A percentile compares a stretch with the other conserved stretches of the same genome.
Conservation (phyloP, 1,284 basidiomycete species). For the Peniophora sp. region DNA sequence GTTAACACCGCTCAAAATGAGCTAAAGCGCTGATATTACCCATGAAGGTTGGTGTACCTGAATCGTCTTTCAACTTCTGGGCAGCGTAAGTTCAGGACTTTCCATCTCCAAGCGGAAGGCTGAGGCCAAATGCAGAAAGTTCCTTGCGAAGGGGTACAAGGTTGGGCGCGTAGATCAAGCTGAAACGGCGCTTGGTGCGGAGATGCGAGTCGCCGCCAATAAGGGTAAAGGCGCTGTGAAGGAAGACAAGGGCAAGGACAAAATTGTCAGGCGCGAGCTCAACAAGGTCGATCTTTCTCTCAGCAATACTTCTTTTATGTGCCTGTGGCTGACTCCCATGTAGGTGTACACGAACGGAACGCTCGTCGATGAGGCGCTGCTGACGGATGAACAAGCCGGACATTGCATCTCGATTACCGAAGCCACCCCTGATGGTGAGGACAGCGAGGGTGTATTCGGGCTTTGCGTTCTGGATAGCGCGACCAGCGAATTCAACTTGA, state of each 20-base stretch:
- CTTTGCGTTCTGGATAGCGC: constrained; percentile 94
- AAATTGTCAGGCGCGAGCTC: constrained; percentile 70
- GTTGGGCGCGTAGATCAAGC: constrained; percentile 96
- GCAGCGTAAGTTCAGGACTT: constrained; percentile 57
- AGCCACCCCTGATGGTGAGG: constrained; percentile 26
- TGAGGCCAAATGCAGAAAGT: constrained; percentile 43
- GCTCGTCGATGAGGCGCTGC: constrained; percentile 83
- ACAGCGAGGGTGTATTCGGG: constrained; percentile 65
- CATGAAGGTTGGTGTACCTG: constrained; percentile 87
- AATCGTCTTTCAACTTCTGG: constrained; percentile 91
- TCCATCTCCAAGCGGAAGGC: constrained; percentile 3
- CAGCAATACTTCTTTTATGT: no score
- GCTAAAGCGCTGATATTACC: not conserved
- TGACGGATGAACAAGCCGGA: constrained; percentile 90
- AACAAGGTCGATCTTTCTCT: not conserved
- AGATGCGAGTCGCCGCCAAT: constrained; percentile 72
- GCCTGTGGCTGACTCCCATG: no score
- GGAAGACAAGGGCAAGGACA: constrained; percentile 46
- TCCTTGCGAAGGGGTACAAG: constrained; percentile 87
- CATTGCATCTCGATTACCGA: constrained; percentile 93
- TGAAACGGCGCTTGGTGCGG: constrained; percentile 84
- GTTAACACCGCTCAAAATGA: not conserved
- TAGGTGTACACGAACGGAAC: constrained; percentile 98
- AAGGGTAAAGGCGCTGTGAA: constrained; percentile 52
- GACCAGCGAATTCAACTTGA: constrained; percentile 93